Evolutionary conservation across 805 yeast species (phyloP), one percentile per base, ranked within the genome.

Genomic region (Torulaspora delbrueckii): DNA sequence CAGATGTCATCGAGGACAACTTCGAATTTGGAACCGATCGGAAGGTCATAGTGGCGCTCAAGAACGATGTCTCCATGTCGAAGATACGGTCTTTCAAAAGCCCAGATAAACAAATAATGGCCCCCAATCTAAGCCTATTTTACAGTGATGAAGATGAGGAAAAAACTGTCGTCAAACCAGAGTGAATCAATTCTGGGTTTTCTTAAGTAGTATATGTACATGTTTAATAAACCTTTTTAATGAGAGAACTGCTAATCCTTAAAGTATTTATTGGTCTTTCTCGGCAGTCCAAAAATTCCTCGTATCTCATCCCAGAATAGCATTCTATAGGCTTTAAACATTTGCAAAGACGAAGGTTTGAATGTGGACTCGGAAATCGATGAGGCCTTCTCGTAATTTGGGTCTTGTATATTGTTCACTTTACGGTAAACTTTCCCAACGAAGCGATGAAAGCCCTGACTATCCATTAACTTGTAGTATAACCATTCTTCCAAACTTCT

Each of bases 31-130:
- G 87, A 22, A 76, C 86, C 14, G 82, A 81, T 52, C 74, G 77
- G 56, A 79, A 82, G 42, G 84, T 88, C 42, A 77, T 86, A 48
- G 74, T 87, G 40, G 86, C 95, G 2, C 68, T 83, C 52, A 81
- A 80, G 45, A 80, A 87, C 59, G 91, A 87, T 58, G 89, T 88
- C 26, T 79, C 84, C 2, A 73, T 86, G 77, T 81, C 81, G 5
- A 76, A 76, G 46, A 78, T 77, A 55, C 72, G 70, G 44, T 75
- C 78, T 2, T 79, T 88, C 68, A 73, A 73, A 48, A 71, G 70
- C 48, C 85, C 90, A 4, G 72, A 76, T 25, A 67, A 76, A 47
- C 72, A 73, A 51, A 65, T 76, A 35, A 38, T 48, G 44, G 41
- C 44, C 13, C 46, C 52, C 4, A 32, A 48, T 37, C 31, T 48